phyloP scores from a whole-genome alignment of 148 eudicot species.

The Pharnaceum exiguum region DNA sequence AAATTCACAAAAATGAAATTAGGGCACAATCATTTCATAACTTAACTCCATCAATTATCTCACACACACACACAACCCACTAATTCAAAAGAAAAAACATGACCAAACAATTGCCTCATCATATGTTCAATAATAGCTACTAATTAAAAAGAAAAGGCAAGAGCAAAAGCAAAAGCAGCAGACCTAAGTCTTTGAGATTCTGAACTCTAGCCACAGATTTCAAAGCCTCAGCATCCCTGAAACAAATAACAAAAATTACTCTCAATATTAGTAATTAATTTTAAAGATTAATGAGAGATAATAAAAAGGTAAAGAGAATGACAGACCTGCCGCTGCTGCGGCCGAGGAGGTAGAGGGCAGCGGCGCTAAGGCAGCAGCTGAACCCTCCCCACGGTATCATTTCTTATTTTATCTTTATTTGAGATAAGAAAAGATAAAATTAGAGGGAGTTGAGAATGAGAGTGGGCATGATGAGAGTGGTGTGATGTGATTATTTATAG shows the following conservation, averaged over 20 bases:
- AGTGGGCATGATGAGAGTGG: no score
- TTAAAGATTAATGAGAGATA: no score
- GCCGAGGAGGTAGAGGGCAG: conserved; percentile 89
- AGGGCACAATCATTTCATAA: not conserved
- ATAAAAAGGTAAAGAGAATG: no score
- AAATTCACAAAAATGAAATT: conserved; percentile 1
- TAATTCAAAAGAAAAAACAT: not conserved
- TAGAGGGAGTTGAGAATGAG: no score
- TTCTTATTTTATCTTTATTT: no score
- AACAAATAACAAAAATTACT: conserved; percentile 6
- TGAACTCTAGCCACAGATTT: conserved; percentile 75
- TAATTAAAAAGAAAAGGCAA: no score
- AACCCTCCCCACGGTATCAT: conserved; percentile 95
- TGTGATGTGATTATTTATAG: no score
- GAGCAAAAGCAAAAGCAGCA: no score
- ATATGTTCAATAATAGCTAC: no score
- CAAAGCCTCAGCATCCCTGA: conserved; percentile 77
- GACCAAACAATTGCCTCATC: no score
- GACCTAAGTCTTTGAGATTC: conserved; percentile 88
- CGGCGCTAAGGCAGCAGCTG: conserved; percentile 79
- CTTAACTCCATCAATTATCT: not conserved
- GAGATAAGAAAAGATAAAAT: no score
- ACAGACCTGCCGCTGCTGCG: conserved; percentile 82
- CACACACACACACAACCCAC: not conserved
- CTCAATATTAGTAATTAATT: no score